These are phyloP conservation scores for Blyttiomyces sp. DNA, from an alignment of 371 early-diverging fungal species.

Conservation along the genomic window DNA sequence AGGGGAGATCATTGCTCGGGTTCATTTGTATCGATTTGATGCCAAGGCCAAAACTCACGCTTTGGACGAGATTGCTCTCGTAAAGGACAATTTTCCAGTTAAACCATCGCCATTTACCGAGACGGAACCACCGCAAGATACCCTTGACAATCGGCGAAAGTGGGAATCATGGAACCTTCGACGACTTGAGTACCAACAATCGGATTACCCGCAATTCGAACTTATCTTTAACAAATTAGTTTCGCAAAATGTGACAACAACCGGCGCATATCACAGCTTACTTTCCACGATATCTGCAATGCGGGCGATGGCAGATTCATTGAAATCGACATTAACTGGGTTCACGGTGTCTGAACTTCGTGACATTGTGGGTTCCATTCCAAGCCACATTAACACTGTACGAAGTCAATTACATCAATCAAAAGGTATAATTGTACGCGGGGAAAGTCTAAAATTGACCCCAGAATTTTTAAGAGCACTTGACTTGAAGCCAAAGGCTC, in stretches of 20 bases:
- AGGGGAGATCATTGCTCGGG: conserved; percentile 21
- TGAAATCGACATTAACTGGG: conserved; percentile 19
- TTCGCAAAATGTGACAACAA: conserved; percentile 11
- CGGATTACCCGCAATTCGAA: conserved; percentile 25
- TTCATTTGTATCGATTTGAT: conserved; percentile 40
- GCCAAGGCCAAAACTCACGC: conserved; percentile 20
- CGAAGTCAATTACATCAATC: conserved; percentile 22
- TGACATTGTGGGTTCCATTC: conserved; percentile 30
- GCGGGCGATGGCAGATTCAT: conserved; percentile 33
- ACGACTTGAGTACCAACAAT: conserved; percentile 20
- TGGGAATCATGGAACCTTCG: conserved; percentile 27
- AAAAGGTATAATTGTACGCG: conserved; percentile 35
- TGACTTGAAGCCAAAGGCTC: conserved; percentile 12
- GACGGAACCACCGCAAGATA: conserved; percentile 30
- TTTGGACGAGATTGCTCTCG: conserved; percentile 33
- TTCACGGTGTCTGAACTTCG: conserved; percentile 22
- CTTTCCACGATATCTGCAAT: conserved; percentile 32
- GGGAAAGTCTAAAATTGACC: conserved; percentile 36
- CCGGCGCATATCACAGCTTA: conserved; percentile 13
- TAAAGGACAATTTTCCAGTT: conserved; percentile 25
- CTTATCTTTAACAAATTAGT: conserved; percentile 27
- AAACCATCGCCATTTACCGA: conserved; percentile 16
- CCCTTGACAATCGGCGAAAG: conserved; percentile 6
- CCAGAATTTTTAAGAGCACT: conserved; percentile 25
- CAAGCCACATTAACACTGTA: conserved; percentile 26